Evolutionary conservation across 2,329 filamentous ascomycete genomes (phyloP).

Genomic region (Phialophora expanda): DNA sequence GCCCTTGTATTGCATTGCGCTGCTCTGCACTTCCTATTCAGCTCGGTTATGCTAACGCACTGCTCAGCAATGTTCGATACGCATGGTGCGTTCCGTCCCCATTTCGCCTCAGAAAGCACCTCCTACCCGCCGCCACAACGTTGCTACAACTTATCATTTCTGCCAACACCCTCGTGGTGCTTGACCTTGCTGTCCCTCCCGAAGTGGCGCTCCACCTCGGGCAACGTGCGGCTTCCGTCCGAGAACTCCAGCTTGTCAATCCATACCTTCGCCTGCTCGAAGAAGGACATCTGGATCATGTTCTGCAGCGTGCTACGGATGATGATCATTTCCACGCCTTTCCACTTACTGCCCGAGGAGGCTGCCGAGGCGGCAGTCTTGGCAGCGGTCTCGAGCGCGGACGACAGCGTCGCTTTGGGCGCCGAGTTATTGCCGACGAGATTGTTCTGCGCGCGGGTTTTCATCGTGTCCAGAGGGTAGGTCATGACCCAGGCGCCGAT

Average conservation of each 20-base stretch:
- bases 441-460: conserved; percentile 56
- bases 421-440: conserved; percentile 44
- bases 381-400: conserved; percentile 18
- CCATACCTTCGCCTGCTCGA: conserved; percentile 53
- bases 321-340: conserved; percentile 55
- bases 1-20: not conserved
- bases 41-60: not conserved
- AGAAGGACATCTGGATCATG: conserved; percentile 55
- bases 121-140: too few species aligned
- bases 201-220: conserved; percentile 38
- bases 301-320: conserved; percentile 55
- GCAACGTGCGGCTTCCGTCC: conserved; percentile 36
- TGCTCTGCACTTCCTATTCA: not conserved
- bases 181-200: conserved; percentile 34
- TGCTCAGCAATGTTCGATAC: not conserved
- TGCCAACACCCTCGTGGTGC: conserved; percentile 6
- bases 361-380: conserved; percentile 41
- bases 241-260: conserved; percentile 49
- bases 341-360: conserved; percentile 54
- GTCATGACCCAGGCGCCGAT: conserved; percentile 56
- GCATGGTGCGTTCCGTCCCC: not conserved
- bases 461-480: conserved; percentile 55
- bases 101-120: not conserved
- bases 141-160: conserved; percentile 31
- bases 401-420: conserved; percentile 4